A percentile compares a stretch with the other conserved stretches of the same genome.
Conservation (phyloP, 306 rosid genomes). For the Luffa aegyptiaca region DNA sequence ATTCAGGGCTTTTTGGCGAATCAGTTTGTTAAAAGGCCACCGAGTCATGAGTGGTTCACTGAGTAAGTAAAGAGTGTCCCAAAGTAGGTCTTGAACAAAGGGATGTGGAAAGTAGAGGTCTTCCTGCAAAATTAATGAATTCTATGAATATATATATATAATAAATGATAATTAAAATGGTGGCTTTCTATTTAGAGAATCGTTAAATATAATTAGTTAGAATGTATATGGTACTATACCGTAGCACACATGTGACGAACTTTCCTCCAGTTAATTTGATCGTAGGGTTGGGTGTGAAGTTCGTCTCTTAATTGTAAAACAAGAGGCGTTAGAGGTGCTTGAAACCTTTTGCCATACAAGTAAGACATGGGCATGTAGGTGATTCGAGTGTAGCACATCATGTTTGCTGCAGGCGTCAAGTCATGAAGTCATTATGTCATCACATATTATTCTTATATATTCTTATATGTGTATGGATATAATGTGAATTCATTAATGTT, state of each 20-base stretch:
- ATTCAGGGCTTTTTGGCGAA: conserved; percentile 19
- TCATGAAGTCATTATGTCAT: too few relatives aligned
- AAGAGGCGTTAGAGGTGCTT: conserved; percentile 17
- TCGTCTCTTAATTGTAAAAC: conserved; percentile 14
- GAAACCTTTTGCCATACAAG: conserved; percentile 10
- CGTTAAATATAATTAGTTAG: too few relatives aligned
- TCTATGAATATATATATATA: too few relatives aligned
- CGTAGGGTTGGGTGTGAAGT: conserved; percentile 16
- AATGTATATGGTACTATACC: neutral
- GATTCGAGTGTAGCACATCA: conserved; percentile 22
- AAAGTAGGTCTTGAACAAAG: conserved; percentile 14
- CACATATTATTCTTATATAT: neutral
- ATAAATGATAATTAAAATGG: neutral
- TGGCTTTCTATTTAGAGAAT: neutral
- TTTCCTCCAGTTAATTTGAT: conserved; percentile 9
- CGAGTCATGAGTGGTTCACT: conserved; percentile 22
- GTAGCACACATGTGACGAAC: conserved; percentile 21
- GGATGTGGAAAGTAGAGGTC: conserved; percentile 16
- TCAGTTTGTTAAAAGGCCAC: conserved; percentile 28
- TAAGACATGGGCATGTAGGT: conserved; percentile 17
- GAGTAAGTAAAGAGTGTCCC: conserved; percentile 15
- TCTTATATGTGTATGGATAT: neutral
- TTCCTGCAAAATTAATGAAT: neutral
- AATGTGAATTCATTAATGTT: too few relatives aligned
- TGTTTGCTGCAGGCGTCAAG: conserved; percentile 7